These are phyloP conservation scores for Artomyces pyxidatus DNA, from an alignment of 768 basidiomycete genomes.

Conservation along the genomic window DNA sequence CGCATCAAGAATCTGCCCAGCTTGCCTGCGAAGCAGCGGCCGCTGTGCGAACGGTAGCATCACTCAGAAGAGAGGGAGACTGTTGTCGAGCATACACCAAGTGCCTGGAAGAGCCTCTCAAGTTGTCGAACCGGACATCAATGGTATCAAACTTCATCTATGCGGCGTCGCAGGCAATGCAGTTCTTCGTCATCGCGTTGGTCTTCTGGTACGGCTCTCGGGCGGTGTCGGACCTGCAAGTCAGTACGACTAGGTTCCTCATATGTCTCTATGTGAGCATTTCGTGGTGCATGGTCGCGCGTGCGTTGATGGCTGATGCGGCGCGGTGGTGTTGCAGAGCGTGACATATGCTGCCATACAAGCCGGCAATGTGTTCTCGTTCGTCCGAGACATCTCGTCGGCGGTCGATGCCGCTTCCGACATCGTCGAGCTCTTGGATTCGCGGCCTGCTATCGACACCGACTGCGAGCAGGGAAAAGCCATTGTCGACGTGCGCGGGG, in stretches of 20 bases:
- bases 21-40: slow-evolving; percentile 86
- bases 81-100: slow-evolving; percentile 55
- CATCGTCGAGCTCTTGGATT: slow-evolving; percentile 67
- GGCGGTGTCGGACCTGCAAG: slow-evolving; percentile 49
- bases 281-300: slow-evolving; percentile 56
- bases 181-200: slow-evolving; percentile 76
- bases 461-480: slow-evolving; percentile 57
- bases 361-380: slow-evolving; percentile 72
- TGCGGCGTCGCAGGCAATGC: slow-evolving; percentile 61
- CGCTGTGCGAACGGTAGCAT: slow-evolving; percentile 83
- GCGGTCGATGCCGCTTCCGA: slow-evolving; percentile 68
- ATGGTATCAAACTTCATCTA: slow-evolving; percentile 58
- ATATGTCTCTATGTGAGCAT: slow-evolving; percentile 71
- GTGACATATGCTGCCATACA: slow-evolving; percentile 73
- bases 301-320: background rate
- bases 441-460: slow-evolving; percentile 65
- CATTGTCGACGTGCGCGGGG: slow-evolving; percentile 38
- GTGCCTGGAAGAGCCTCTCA: slow-evolving; percentile 67
- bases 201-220: slow-evolving; percentile 69
- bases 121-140: slow-evolving; percentile 49
- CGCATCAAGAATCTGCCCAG: slow-evolving; percentile 75
- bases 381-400: slow-evolving; percentile 80
- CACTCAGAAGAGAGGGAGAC: slow-evolving; percentile 81
- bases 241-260: slow-evolving; percentile 63
- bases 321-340: slow-evolving; percentile 33